Conservation (phyloP, 352 stramenopile species). For the Peronospora farinosa region DNA sequence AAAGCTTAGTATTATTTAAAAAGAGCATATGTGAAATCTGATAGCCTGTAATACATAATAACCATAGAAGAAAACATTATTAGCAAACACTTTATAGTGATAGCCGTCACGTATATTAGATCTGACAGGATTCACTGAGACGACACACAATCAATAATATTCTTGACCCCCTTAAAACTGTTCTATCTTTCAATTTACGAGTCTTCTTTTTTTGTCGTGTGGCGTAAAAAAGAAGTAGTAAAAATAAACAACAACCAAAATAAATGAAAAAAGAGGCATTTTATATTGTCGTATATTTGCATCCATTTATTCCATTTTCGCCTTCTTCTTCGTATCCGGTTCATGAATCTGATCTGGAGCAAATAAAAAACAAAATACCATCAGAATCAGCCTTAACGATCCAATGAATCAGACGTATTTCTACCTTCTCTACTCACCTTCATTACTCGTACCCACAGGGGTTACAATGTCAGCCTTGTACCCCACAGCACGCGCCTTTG, state of each 20-base stretch:
- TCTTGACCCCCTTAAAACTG: constrained; percentile 16
- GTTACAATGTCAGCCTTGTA: constrained; percentile 38
- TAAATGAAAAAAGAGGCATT: constrained; percentile 5
- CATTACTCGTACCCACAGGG: constrained; percentile 17
- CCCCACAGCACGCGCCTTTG: constrained; percentile 86
- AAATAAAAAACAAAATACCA: constrained; percentile 11
- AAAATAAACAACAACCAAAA: too few relatives aligned
- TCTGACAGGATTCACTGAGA: too few relatives aligned
- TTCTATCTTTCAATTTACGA: constrained; percentile 9
- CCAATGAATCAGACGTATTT: background rate
- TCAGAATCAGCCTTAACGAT: constrained; percentile 7
- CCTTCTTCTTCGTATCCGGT: constrained; percentile 79
- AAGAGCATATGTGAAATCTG: constrained; percentile 6
- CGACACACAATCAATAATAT: constrained; percentile 60
- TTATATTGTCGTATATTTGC: constrained; percentile 15
- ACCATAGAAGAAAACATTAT: too few relatives aligned
- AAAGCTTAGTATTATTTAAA: too few relatives aligned
- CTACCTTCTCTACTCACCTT: constrained; percentile 16
- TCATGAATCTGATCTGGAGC: constrained; percentile 38
- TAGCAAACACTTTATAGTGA: too few relatives aligned
- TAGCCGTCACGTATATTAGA: too few relatives aligned
- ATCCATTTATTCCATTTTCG: constrained; percentile 53
- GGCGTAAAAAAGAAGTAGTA: too few relatives aligned
- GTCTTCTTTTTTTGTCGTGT: background rate
- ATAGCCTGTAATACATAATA: too few relatives aligned